Evolutionary conservation across 805 yeast species (phyloP).

Genomic region (Starmerella sirachaensis): DNA sequence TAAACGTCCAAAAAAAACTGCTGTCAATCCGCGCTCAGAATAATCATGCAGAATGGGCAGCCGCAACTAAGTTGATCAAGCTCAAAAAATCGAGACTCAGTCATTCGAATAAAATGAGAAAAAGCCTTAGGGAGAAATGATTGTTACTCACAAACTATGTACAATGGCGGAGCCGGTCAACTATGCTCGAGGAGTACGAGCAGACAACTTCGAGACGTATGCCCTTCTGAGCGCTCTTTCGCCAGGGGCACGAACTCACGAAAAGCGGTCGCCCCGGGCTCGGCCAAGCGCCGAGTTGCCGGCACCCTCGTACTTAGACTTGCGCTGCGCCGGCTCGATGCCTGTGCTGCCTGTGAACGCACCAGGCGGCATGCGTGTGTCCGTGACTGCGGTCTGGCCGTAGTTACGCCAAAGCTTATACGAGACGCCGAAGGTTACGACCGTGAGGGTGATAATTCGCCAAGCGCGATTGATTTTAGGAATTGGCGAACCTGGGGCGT

Average conservation of each 20-base stretch:
- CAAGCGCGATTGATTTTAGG: slow-evolving; percentile 27
- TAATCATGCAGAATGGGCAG: too few relatives aligned
- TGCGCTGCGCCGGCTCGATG: slow-evolving; percentile 24
- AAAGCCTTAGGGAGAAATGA: too few relatives aligned
- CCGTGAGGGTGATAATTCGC: slow-evolving; percentile 24
- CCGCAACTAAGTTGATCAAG: too few relatives aligned
- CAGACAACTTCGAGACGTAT: neutral
- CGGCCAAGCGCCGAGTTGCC: slow-evolving; percentile 29
- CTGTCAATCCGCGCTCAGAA: too few relatives aligned
- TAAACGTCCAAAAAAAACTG: too few relatives aligned
- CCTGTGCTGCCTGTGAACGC: slow-evolving; percentile 26
- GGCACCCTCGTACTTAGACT: slow-evolving; percentile 30
- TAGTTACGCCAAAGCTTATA: slow-evolving; percentile 23
- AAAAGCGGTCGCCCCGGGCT: slow-evolving; percentile 20
- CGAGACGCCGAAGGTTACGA: slow-evolving; percentile 21
- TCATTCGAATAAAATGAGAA: too few relatives aligned
- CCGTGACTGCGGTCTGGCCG: slow-evolving; percentile 16
- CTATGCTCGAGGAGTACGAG: too few relatives aligned
- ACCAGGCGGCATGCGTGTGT: slow-evolving; percentile 25
- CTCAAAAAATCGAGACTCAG: too few relatives aligned
- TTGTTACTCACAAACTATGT: too few relatives aligned
- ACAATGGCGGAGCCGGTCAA: neutral
- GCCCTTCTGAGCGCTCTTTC: neutral
- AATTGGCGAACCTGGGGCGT: slow-evolving; percentile 21
- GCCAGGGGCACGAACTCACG: too few relatives aligned